phyloP scores from a whole-genome alignment of 1,139 yeast genomes.

The Meyerozyma guilliermondii region DNA sequence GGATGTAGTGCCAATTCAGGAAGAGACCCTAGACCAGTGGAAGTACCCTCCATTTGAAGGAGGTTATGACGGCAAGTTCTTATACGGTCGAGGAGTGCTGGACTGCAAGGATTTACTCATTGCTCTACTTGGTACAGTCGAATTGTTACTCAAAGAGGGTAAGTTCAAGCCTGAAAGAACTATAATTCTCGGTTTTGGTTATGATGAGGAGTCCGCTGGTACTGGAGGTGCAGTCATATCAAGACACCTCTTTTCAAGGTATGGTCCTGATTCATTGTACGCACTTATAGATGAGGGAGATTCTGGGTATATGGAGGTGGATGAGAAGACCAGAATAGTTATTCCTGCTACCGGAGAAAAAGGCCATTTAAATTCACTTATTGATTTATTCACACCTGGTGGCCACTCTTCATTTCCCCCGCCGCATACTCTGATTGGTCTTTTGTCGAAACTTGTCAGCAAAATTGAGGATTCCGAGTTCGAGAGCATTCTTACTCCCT shows the following conservation, averaged over 20 bases:
- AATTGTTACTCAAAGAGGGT: conserved; percentile 31
- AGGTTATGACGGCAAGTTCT: conserved; percentile 30
- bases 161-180: conserved; percentile 37
- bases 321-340: conserved; percentile 45
- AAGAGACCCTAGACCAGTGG: conserved; percentile 37
- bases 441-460: conserved; percentile 35
- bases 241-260: conserved; percentile 23
- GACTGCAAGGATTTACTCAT: conserved; percentile 44
- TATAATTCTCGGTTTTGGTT: conserved; percentile 41
- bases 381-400: conserved; percentile 39
- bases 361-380: conserved; percentile 35
- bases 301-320: conserved; percentile 22
- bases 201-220: conserved; percentile 45
- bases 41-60: conserved; percentile 40
- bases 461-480: conserved; percentile 33
- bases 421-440: conserved; percentile 43
- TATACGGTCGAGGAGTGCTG: conserved; percentile 44
- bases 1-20: conserved; percentile 47
- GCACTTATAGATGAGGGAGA: conserved; percentile 46
- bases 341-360: conserved; percentile 51
- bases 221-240: conserved; percentile 30
- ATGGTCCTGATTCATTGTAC: conserved; percentile 37
- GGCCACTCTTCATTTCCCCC: conserved; percentile 50
- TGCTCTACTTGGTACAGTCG: conserved; percentile 38
- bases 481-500: conserved; percentile 29